These are phyloP conservation scores for Geotrichum australiense DNA, from an alignment of 1,139 yeast genomes.

Conservation along the genomic window DNA sequence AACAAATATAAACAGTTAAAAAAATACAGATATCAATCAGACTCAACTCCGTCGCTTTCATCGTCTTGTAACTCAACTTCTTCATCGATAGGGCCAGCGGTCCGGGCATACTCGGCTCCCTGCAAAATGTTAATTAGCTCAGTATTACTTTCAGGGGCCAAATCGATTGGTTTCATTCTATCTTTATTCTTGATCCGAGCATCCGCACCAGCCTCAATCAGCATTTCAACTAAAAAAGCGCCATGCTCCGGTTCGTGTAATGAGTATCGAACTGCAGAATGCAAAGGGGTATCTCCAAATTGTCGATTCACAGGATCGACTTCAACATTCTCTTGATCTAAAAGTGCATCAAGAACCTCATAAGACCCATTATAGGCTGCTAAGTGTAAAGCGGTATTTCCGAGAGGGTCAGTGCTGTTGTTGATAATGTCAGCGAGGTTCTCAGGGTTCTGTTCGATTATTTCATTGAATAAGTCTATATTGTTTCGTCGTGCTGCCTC, in stretches of 20 bases:
- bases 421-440: constrained; percentile 55
- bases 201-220: constrained; percentile 90
- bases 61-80: constrained; percentile 20
- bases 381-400: constrained; percentile 77
- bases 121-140: constrained; percentile 57
- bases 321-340: constrained; percentile 88
- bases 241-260: constrained; percentile 83
- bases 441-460: constrained; percentile 34
- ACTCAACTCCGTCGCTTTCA: constrained; percentile 20
- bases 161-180: constrained; percentile 70
- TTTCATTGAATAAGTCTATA: constrained; percentile 56
- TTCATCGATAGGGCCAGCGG: constrained; percentile 27
- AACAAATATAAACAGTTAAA: too few relatives aligned
- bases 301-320: constrained; percentile 68
- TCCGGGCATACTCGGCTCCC: constrained; percentile 70
- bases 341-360: constrained; percentile 71
- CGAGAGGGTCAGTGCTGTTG: constrained; percentile 64
- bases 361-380: constrained; percentile 74
- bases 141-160: constrained; percentile 48
- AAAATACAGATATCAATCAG: constrained; percentile 9
- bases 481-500: constrained; percentile 89
- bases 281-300: constrained; percentile 85
- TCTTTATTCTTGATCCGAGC: constrained; percentile 52
- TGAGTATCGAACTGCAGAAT: constrained; percentile 72
- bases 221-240: constrained; percentile 62